These are phyloP conservation scores for Rutstroemia sydowiana DNA, from an alignment of 2,329 filamentous ascomycete genomes.

Conservation along the genomic window DNA sequence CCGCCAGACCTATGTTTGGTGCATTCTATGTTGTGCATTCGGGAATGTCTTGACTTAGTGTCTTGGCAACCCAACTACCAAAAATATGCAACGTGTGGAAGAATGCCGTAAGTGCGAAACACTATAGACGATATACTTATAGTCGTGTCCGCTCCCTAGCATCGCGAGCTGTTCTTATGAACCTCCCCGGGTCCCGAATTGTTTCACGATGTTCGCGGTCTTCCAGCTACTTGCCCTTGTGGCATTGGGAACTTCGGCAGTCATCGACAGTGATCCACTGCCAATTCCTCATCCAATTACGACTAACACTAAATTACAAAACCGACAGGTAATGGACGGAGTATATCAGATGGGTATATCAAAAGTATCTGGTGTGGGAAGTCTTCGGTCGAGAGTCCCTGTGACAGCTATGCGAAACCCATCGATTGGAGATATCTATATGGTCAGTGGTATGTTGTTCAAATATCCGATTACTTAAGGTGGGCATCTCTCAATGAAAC, in stretches of 20 bases:
- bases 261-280: neutral
- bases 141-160: neutral
- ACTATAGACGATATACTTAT: neutral
- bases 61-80: neutral
- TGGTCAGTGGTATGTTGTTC: slow-evolving; percentile 1
- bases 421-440: slow-evolving; percentile 5
- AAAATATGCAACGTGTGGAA: neutral
- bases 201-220: neutral
- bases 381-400: neutral
- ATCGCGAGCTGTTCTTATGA: neutral
- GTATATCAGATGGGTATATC: slow-evolving; percentile 1
- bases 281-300: too few relatives aligned
- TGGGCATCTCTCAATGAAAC: neutral
- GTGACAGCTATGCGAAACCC: slow-evolving; percentile 1
- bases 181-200: neutral
- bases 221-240: neutral
- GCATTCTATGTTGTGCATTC: neutral
- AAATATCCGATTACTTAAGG: neutral
- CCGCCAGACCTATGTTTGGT: too few relatives aligned
- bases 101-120: neutral
- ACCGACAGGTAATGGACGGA: neutral
- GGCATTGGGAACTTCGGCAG: neutral
- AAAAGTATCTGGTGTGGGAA: neutral
- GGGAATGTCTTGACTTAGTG: neutral
- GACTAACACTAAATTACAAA: neutral